These are phyloP conservation scores for Acer saccharum DNA, from an alignment of 345 rosid genomes.

Conservation along the genomic window DNA sequence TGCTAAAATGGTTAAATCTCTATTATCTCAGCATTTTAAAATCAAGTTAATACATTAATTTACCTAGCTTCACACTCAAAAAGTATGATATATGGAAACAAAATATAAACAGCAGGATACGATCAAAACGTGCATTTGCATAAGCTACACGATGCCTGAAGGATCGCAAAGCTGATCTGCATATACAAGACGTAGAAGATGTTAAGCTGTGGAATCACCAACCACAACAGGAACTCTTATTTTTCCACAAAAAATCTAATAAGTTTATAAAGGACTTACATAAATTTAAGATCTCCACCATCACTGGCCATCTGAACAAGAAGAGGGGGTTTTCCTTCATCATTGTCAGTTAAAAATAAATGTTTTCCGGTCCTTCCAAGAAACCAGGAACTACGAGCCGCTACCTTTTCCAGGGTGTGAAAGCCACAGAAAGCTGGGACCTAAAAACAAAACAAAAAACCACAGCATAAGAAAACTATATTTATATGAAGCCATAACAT, in stretches of 20 bases:
- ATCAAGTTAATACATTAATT: not conserved
- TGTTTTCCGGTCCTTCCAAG: constrained; percentile 89
- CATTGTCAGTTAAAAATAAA: constrained; percentile 66
- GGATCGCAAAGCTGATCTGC: constrained; percentile 82
- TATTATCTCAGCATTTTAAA: too few species aligned
- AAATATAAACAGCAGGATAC: constrained; percentile 55
- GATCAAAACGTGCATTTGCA: constrained; percentile 75
- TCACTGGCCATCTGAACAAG: constrained; percentile 76
- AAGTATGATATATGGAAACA: not conserved
- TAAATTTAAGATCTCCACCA: constrained; percentile 68
- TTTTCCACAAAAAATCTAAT: constrained; percentile 5
- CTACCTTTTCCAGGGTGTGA: constrained; percentile 60
- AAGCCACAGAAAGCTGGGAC: constrained; percentile 75
- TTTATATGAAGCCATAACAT: not conserved
- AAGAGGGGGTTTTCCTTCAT: constrained; percentile 67
- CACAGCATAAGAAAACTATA: not conserved
- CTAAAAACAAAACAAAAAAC: constrained; percentile 32
- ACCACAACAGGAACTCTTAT: not conserved
- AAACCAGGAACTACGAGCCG: constrained; percentile 56
- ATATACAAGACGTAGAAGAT: constrained; percentile 25
- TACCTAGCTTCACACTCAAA: constrained; percentile 7
- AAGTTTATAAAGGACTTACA: constrained; percentile 52
- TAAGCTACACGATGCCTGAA: constrained; percentile 78
- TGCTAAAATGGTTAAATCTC: not conserved
- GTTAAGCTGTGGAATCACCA: constrained; percentile 9